phyloP scores from a whole-genome alignment of 2,329 filamentous ascomycete genomes.

The Macroventuria anomochaeta region DNA sequence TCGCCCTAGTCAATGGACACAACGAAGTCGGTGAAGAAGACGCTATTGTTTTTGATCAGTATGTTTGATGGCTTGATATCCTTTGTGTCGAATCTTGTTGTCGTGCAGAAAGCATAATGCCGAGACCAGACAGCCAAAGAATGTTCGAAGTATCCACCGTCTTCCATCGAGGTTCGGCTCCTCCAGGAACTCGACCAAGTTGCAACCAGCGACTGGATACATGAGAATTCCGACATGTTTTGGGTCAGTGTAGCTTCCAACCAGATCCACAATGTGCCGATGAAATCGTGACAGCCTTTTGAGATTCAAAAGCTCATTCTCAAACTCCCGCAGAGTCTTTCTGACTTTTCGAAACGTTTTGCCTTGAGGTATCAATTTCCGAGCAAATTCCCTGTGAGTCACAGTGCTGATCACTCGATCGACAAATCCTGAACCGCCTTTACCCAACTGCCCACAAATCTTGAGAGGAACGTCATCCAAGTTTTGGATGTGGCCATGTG shows the following conservation, averaged over 20 bases:
- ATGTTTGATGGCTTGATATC: constrained; percentile 33
- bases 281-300: constrained; percentile 20
- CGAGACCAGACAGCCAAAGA: constrained; percentile 21
- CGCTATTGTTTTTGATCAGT: not conserved
- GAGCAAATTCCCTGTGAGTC: constrained; percentile 28
- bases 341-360: constrained; percentile 19
- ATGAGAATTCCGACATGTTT: constrained; percentile 41
- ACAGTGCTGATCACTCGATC: constrained; percentile 31
- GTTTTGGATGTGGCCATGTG: not conserved
- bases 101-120: constrained; percentile 23
- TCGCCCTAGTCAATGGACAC: not conserved
- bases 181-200: not conserved
- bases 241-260: constrained; percentile 43
- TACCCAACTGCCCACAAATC: constrained; percentile 23
- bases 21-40: not conserved
- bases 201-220: constrained; percentile 28
- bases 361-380: constrained; percentile 29
- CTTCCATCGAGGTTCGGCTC: not conserved
- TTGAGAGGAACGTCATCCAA: constrained; percentile 14
- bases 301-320: not conserved
- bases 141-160: not conserved
- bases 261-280: constrained; percentile 26
- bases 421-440: constrained; percentile 28
- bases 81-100: constrained; percentile 21
- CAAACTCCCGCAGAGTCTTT: not conserved